Base-by-base conservation (phyloP, 2,329 filamentous ascomycete species). In the Trichoderma lentiforme region DNA sequence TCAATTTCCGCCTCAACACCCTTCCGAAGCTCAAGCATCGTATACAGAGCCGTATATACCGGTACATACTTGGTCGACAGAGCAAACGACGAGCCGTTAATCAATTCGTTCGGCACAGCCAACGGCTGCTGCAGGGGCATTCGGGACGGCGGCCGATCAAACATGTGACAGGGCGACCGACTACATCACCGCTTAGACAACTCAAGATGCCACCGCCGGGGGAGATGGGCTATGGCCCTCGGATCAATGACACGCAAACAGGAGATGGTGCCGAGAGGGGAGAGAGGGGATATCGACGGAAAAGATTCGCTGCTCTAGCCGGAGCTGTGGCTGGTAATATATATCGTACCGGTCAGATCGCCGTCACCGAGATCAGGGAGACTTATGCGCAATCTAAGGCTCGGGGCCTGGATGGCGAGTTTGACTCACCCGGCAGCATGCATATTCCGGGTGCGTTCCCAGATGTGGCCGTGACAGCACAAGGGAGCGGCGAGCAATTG, bases 401-500 rank as follows among this genome's bases (percentile, higher is more conserved):
- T 21, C 76, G 77, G 12, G 78, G 77, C 3, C 60, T 78, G n/a
- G 78, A 81, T 18, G 76, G 74, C 2, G 76, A 74, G 1, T 70
- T 74, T 9, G 78, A 81, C 11, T 76, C 73, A 15, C 75, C 80
- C 36, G 77, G 79, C 9, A 79, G 78, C 51, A 78, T 78, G 63
- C 80, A 82, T 58, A 92, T 93, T 34, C 91, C 93, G 0, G 92
- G 92, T 0, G 89, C 91, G 1, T 98, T 97, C 78, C 93, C 94
- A 0, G 92, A 97, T 76, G 92, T 93, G 21, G 89, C 92, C n/a
- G 92, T 97, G 73, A 89, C 92, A 18, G 88, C 90, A 12, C 91
- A 90, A 73, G 95, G 93, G 14, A 95, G 93, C 12, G 89, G 94
- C 73, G 94, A 98, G 80, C 93, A 98, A 83, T 93, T 99, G 90